Base-by-base conservation (phyloP, 805 yeast species). In the Schwanniomyces polymorphus region DNA sequence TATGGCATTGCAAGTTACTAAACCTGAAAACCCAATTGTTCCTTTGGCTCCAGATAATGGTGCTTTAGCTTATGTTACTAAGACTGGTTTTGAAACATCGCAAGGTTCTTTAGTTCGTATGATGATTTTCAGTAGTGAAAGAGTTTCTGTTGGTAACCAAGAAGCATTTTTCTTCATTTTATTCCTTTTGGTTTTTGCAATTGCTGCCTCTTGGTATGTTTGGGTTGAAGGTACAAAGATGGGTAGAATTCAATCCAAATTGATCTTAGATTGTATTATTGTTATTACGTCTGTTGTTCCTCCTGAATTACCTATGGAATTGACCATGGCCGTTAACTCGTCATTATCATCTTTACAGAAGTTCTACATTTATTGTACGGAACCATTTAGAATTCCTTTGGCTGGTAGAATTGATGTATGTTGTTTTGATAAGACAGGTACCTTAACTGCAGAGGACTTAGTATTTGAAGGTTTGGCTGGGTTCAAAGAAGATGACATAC, bases 381-480 rank as follows among this genome's bases (percentile, higher is more conserved):
- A 94, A 69, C 99, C 99, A 14, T 94, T 94, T 76, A 82, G 99
- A 74, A 91, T 94, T 56, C 98, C 99, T 45, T 82, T 87, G 63
- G 99, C 98, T 47, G 99, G 99, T 59, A 85, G 98, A 74, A 84
- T 94, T 50, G 99, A 94, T 68, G 97, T 94, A 45, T 94, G 99
- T 74, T 94, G 98, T 75, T 94, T 94, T 59, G 99, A 94, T 71
- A 94, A 94, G 64, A 94, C 99, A 43, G 99, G 99, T 68, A 94
- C 99, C 43, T 80, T 94, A 59, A 94, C 99, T 28, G 97, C 95
- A 50, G 99, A 94, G 68, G 97, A 94, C 64, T 78, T 94, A 56
- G 91, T 87, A 18, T 94, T 94, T 61, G 98, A 94, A 75, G 99
- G 99, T 58, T 76, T 92, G 55, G 97, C 97, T 42, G 97, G 97